Percentiles rank a stretch among this genome's conserved stretches.
Evolutionary conservation across 1,284 basidiomycete species (phyloP).

Genomic region (Pterulicium gracile): DNA sequence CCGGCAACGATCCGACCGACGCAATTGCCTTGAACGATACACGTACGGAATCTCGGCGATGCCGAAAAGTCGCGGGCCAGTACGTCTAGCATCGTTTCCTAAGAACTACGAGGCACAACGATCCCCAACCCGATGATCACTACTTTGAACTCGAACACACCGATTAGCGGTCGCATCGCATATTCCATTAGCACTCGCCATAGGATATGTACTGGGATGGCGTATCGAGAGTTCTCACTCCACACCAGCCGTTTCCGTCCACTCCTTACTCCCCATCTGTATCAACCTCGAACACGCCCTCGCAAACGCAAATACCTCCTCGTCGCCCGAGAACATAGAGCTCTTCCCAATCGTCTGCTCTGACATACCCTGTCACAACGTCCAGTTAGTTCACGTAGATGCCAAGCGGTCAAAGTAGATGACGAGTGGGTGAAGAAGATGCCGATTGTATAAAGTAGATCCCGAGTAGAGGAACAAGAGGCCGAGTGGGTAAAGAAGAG

Average conservation of each 20-base stretch:
- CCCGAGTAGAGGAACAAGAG: not conserved
- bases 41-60: no score
- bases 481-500: not conserved
- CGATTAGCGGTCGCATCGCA: no score
- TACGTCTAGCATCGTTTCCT: no score
- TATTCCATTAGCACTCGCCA: no score
- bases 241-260: slow-evolving; percentile 59
- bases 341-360: slow-evolving; percentile 66
- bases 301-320: slow-evolving; percentile 92
- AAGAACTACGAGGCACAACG: no score
- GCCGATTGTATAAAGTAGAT: not conserved
- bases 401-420: not conserved
- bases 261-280: slow-evolving; percentile 85
- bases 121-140: no score
- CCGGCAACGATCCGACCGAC: no score
- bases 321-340: slow-evolving; percentile 87
- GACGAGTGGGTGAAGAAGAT: not conserved
- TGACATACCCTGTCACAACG: slow-evolving; percentile 60
- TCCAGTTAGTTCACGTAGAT: not conserved
- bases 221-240: no score
- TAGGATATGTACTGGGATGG: no score
- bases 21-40: no score
- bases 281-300: slow-evolving; percentile 84
- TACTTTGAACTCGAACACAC: no score
- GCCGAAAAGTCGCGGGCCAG: no score